phyloP scores from a whole-genome alignment of 768 basidiomycete genomes.

The Arthromyces matolae region DNA sequence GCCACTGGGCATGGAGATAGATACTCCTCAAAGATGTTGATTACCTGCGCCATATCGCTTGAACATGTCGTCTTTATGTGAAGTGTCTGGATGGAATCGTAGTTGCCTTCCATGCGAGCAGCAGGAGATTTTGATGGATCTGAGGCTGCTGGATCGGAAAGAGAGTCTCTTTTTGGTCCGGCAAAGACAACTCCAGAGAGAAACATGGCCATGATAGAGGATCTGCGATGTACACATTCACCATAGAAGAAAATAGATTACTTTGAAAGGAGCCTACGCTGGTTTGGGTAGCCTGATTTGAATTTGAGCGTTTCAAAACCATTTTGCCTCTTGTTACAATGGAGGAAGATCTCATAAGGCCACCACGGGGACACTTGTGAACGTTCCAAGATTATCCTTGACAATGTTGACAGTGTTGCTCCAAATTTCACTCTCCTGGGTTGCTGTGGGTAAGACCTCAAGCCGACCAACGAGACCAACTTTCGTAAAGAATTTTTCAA shows the following conservation, averaged over 20 bases:
- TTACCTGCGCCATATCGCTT: constrained; percentile 26
- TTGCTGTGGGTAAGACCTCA: constrained; percentile 60
- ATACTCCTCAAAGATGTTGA: constrained; percentile 28
- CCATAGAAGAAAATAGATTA: constrained; percentile 4
- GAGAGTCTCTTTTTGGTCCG: constrained; percentile 66
- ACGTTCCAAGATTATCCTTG: constrained; percentile 81
- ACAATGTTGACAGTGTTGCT: constrained; percentile 76
- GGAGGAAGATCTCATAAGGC: constrained; percentile 77
- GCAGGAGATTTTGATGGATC: constrained; percentile 82
- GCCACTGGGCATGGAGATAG: constrained; percentile 74
- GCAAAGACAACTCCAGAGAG: constrained; percentile 48
- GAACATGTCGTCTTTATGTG: constrained; percentile 55
- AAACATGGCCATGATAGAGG: constrained; percentile 47
- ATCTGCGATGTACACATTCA: constrained; percentile 16
- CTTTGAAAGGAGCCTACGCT: constrained; percentile 31
- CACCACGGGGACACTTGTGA: constrained; percentile 82
- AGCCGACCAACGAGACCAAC: constrained; percentile 61
- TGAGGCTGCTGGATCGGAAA: constrained; percentile 70
- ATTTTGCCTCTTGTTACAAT: constrained; percentile 80
- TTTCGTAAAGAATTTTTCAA: constrained; percentile 49
- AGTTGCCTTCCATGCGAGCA: constrained; percentile 80
- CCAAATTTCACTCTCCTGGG: constrained; percentile 62
- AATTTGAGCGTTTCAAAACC: constrained; percentile 40
- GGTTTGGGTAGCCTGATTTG: constrained; percentile 49
- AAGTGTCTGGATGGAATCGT: constrained; percentile 85